phyloP scores from a whole-genome alignment of 495 filamentous ascomycete species.

The Daldinia concentrica region DNA sequence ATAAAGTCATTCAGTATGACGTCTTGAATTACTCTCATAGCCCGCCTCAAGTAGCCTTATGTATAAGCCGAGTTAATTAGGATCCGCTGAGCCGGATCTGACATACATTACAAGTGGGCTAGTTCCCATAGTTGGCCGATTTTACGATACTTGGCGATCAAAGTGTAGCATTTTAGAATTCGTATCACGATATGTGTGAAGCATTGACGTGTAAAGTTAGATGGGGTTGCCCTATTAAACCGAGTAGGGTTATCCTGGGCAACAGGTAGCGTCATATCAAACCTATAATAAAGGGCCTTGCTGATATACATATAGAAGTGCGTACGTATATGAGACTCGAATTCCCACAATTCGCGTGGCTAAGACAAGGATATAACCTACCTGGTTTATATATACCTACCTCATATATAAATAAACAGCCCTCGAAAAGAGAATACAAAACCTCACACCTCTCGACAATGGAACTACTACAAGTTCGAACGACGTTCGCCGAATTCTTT shows the following conservation, averaged over 20 bases:
- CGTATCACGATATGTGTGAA: not conserved
- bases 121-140: not conserved
- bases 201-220: not conserved
- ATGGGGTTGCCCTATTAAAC: not conserved
- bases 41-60: too few relatives aligned
- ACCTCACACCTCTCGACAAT: not conserved
- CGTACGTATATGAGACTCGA: not conserved
- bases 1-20: too few relatives aligned
- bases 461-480: conserved; percentile 1
- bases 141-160: not conserved
- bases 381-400: not conserved
- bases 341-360: not conserved
- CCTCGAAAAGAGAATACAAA: not conserved
- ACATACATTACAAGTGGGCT: not conserved
- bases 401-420: not conserved
- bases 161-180: not conserved
- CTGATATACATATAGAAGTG: not conserved
- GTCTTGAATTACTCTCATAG: too few relatives aligned
- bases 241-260: not conserved
- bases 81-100: not conserved
- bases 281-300: not conserved
- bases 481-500: not conserved
- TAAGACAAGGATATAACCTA: not conserved
- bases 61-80: not conserved
- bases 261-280: not conserved